phyloP scores from a whole-genome alignment of 2,329 filamentous ascomycete genomes.

The Colletotrichum tanaceti region DNA sequence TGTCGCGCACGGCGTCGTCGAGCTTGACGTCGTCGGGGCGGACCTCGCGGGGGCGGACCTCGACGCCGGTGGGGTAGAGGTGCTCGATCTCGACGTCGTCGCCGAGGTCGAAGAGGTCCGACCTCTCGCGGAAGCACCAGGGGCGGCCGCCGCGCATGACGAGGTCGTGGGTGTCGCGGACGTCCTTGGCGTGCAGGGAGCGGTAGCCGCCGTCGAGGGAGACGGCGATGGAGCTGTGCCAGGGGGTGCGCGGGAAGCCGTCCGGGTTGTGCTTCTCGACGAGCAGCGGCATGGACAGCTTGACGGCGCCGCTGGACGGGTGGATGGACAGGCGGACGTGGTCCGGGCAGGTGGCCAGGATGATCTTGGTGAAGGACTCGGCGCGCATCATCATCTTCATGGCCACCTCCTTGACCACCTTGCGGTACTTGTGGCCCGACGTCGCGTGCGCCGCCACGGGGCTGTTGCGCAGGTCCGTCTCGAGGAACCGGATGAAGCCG shows the following conservation, averaged over 20 bases:
- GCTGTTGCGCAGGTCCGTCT: conserved; percentile 37
- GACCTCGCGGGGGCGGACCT: conserved; percentile 21
- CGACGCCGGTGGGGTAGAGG: conserved; percentile 40
- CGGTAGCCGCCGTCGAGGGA: conserved; percentile 47
- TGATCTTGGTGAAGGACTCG: conserved; percentile 41
- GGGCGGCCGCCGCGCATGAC: conserved; percentile 49
- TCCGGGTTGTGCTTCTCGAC: conserved; percentile 43
- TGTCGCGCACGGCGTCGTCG: conserved; percentile 19
- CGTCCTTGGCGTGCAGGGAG: conserved; percentile 41
- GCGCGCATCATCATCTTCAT: conserved; percentile 41
- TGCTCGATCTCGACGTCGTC: conserved; percentile 41
- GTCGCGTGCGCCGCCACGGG: conserved; percentile 29
- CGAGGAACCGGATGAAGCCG: conserved; percentile 42
- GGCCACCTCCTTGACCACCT: conserved; percentile 40
- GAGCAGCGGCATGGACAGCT: conserved; percentile 41
- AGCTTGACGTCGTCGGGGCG: not conserved
- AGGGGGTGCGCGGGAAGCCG: conserved; percentile 46
- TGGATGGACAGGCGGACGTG: conserved; percentile 43
- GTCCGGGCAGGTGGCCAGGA: conserved; percentile 37
- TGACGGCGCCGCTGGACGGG: conserved; percentile 39
- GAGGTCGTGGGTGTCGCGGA: conserved; percentile 48
- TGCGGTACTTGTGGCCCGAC: conserved; percentile 41
- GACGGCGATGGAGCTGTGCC: conserved; percentile 51
- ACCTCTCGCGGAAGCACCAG: conserved; percentile 52
- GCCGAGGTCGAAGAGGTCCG: conserved; percentile 45